Evolutionary conservation across 192 early-diverging fungal species (phyloP), one percentile per base, ranked within the genome.

Genomic region (Umbelopsis ramanniana): DNA sequence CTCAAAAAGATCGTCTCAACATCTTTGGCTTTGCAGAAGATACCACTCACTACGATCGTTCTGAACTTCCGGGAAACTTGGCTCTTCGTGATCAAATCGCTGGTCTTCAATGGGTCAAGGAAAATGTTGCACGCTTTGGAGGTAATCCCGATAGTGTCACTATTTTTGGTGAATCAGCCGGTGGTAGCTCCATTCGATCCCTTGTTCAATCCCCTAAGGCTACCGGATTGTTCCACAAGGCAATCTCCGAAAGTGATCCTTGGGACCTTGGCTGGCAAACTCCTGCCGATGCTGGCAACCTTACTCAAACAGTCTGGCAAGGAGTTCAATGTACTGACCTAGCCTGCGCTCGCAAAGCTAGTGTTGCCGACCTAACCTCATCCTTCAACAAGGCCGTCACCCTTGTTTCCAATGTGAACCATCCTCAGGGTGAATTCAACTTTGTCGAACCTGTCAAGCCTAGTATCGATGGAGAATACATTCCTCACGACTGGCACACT

Each of bases 61-160:
- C 26, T 29, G 53, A 26, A 7, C 9, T 24, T 24, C 47, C 46
- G 1, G 68, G 68, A 17, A 70, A 70, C 46, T 45, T 26, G 24
- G 68, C 43, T 9, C 15, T 88, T 14, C 79, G 78, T 22, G 89
- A 90, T 70, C 89, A 90, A 68, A 69, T 83, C 40, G 33, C 72
- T 6, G 89, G 87, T 19, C 68, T 90, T 1, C 67, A 80, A 29
- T 90, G 89, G 89, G 81, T 89, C 4, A 29, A 85, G 45, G 57
- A 88, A 54, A 83, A 90, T 68, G 86, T 90, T 69, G 69, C 53
- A 1, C 70, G 60, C 15, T 90, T 90, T 68, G 89, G 89, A 6
- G 89, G 89, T 35, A 82, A 90, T 53, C 86, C 87, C 0, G 72
- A 67, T 5, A 73, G 60, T 2, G 79, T 81, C n/a, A 77, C 79